These are phyloP conservation scores for Akanthomyces dipterigenus DNA, from an alignment of 2,329 filamentous ascomycete species.

Conservation along the genomic window DNA sequence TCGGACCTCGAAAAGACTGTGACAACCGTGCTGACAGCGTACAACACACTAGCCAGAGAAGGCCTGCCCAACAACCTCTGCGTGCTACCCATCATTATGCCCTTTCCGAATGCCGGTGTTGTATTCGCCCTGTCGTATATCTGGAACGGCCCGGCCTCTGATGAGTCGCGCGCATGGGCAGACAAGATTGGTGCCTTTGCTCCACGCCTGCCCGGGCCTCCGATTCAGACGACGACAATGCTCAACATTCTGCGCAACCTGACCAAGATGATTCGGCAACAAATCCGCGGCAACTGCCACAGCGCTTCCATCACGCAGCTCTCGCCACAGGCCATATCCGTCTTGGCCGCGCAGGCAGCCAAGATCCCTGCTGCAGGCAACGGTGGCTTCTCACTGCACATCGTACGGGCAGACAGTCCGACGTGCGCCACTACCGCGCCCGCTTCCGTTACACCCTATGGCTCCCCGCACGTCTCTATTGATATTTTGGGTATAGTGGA, in stretches of 20 bases:
- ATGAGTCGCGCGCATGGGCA: constrained; percentile 23
- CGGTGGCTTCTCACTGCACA: constrained; percentile 13
- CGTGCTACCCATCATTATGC: constrained; percentile 23
- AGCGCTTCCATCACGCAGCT: constrained; percentile 19
- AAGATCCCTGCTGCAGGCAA: constrained; percentile 19
- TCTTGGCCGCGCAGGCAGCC: constrained; percentile 20
- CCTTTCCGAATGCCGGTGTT: constrained; percentile 24
- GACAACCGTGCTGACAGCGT: constrained; percentile 19
- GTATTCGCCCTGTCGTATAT: constrained; percentile 21
- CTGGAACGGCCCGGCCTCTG: constrained; percentile 27
- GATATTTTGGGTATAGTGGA: constrained; percentile 24
- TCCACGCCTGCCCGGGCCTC: constrained; percentile 22
- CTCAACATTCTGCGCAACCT: constrained; percentile 15
- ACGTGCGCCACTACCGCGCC: constrained; percentile 9
- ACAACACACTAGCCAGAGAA: constrained; percentile 15
- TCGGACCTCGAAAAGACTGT: constrained; percentile 20
- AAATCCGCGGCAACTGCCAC: constrained; percentile 16
- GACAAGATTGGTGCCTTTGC: constrained; percentile 22
- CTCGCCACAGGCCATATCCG: constrained; percentile 20
- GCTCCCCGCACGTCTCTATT: constrained; percentile 28
- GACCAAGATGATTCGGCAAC: constrained; percentile 18
- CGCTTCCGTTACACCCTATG: constrained; percentile 24
- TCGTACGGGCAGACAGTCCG: constrained; percentile 2
- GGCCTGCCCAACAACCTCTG: constrained; percentile 18
- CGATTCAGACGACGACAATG: constrained; percentile 18